These are phyloP conservation scores for Quillaja saponaria DNA, from an alignment of 306 rosid species.

Conservation along the genomic window DNA sequence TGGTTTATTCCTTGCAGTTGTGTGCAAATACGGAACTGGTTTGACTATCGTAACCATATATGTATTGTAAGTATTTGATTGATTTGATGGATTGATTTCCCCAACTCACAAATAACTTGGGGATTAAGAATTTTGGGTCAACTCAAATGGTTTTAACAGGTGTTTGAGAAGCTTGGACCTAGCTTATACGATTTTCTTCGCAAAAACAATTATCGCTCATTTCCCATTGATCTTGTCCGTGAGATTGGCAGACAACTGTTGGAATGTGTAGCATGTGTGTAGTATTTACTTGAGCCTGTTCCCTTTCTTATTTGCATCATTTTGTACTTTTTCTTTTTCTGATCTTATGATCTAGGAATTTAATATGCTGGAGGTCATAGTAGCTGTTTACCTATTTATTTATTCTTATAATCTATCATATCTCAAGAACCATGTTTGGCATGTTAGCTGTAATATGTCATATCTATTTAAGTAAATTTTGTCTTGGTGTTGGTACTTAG, in stretches of 20 bases:
- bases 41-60: slow-evolving; percentile 99
- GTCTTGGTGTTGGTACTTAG: not conserved
- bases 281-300: slow-evolving; percentile 64
- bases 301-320: not conserved
- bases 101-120: slow-evolving; percentile 59
- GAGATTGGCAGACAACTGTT: slow-evolving; percentile 99
- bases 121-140: slow-evolving; percentile 76
- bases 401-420: too few species aligned
- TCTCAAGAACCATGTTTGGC: too few species aligned
- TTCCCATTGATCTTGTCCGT: slow-evolving; percentile 99
- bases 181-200: slow-evolving; percentile 99
- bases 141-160: slow-evolving; percentile 98
- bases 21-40: slow-evolving; percentile 99
- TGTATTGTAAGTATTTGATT: slow-evolving; percentile 98
- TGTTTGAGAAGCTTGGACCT: slow-evolving; percentile 99
- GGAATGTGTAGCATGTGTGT: slow-evolving; percentile 99
- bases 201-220: slow-evolving; percentile 99
- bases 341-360: too few species aligned
- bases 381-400: too few species aligned
- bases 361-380: too few species aligned
- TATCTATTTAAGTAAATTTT: not conserved
- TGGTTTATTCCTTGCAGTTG: slow-evolving; percentile 99
- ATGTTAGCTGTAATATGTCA: not conserved
- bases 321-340: not conserved
- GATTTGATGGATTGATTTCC: slow-evolving; percentile 89